Percentiles rank a stretch among this genome's conserved stretches.
These are phyloP conservation scores for Conticribra weissflogii DNA, from an alignment of 108 stramenopile genomes.

Conservation along the genomic window DNA sequence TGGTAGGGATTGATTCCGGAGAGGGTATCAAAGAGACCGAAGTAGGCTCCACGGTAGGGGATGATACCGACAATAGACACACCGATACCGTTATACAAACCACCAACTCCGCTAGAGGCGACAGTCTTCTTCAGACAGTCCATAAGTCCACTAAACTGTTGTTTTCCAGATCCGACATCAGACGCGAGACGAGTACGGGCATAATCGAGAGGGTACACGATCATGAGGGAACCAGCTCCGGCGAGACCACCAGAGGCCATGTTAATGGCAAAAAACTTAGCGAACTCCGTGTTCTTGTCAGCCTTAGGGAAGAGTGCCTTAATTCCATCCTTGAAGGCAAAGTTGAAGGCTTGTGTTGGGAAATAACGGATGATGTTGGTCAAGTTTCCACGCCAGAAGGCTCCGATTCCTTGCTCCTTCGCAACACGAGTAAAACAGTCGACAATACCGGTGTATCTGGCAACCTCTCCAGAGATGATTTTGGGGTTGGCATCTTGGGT, in stretches of 20 bases:
- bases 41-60: slow-evolving; percentile 98
- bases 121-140: slow-evolving; percentile 97
- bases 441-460: slow-evolving; percentile 95
- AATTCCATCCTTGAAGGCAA: slow-evolving; percentile 98
- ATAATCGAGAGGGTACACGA: slow-evolving; percentile 99
- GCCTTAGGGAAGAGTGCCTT: slow-evolving; percentile 97
- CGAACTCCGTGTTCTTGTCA: slow-evolving; percentile 95
- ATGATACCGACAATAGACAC: slow-evolving; percentile 96
- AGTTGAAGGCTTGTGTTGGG: slow-evolving; percentile 99
- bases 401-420: slow-evolving; percentile 88
- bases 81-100: slow-evolving; percentile 98
- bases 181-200: slow-evolving; percentile 99
- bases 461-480: slow-evolving; percentile 94
- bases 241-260: slow-evolving; percentile 97
- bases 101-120: slow-evolving; percentile 80
- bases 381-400: slow-evolving; percentile 98
- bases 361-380: slow-evolving; percentile 99
- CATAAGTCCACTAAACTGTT: slow-evolving; percentile 95
- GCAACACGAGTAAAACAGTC: slow-evolving; percentile 97
- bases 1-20: slow-evolving; percentile 98
- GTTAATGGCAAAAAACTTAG: slow-evolving; percentile 96
- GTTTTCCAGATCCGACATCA: slow-evolving; percentile 94
- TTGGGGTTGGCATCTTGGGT: slow-evolving; percentile 97
- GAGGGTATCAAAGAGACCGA: slow-evolving; percentile 98
- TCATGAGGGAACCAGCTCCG: slow-evolving; percentile 94